A percentile compares a stretch with the other conserved stretches of the same genome.
Conservation (phyloP, 2,329 filamentous ascomycete species). For the Ilyonectria sp. region DNA sequence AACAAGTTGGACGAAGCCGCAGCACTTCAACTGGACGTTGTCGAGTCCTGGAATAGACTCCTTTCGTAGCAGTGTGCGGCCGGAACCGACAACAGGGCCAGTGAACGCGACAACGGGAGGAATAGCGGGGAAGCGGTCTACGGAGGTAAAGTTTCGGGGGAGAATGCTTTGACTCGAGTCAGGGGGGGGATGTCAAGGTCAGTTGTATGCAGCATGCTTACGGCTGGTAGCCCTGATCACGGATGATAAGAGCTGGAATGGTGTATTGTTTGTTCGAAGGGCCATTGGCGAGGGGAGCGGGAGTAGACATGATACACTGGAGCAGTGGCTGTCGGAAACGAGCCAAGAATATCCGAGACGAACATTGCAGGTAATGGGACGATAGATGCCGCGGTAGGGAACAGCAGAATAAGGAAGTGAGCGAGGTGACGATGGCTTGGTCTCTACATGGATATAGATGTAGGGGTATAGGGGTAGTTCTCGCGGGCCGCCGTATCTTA, state of each 20-base stretch:
- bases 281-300: not conserved
- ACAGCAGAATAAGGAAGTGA: not conserved
- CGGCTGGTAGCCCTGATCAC: not conserved
- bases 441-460: slow-evolving; percentile 2
- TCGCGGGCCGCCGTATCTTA: not conserved
- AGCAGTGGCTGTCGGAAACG: not conserved
- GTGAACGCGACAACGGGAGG: not conserved
- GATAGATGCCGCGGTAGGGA: not conserved
- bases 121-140: not conserved
- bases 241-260: not conserved
- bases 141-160: not conserved
- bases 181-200: not conserved
- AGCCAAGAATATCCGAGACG: not conserved
- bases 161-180: not conserved
- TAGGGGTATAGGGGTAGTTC: not conserved
- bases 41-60: too few relatives aligned
- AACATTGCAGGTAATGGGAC: not conserved
- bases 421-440: not conserved
- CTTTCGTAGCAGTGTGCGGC: too few relatives aligned
- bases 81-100: too few relatives aligned
- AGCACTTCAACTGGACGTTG: too few relatives aligned
- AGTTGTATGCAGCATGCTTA: slow-evolving; percentile 3
- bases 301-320: slow-evolving; percentile 1
- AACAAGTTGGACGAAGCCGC: too few relatives aligned
- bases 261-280: not conserved